phyloP scores from a whole-genome alignment of 108 stramenopile genomes.

The Skeletonema grethae region DNA sequence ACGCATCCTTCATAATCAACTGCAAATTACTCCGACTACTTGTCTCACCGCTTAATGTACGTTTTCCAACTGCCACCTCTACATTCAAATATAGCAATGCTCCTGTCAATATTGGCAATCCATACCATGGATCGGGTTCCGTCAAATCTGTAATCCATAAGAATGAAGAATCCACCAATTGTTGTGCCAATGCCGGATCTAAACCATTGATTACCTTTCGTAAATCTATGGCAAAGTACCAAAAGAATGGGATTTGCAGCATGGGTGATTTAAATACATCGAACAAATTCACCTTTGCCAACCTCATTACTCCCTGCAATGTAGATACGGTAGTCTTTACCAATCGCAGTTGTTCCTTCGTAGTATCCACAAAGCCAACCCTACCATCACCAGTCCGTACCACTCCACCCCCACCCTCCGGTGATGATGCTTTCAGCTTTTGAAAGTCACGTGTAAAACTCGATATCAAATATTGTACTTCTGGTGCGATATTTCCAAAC shows the following conservation, averaged over 20 bases:
- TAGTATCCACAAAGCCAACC: slow-evolving; percentile 5
- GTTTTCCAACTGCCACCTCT: slow-evolving; percentile 77
- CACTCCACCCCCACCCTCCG: neutral
- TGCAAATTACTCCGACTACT: slow-evolving; percentile 67
- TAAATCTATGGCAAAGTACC: slow-evolving; percentile 78
- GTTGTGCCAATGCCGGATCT: slow-evolving; percentile 79
- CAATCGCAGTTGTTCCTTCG: slow-evolving; percentile 38
- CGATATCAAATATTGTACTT: slow-evolving; percentile 76
- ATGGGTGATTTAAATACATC: slow-evolving; percentile 77
- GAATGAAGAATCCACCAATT: slow-evolving; percentile 66
- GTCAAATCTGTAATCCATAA: slow-evolving; percentile 83
- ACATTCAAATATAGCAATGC: slow-evolving; percentile 77
- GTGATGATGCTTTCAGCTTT: slow-evolving; percentile 49
- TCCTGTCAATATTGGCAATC: slow-evolving; percentile 77
- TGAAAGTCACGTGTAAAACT: slow-evolving; percentile 72
- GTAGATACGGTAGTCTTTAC: slow-evolving; percentile 57
- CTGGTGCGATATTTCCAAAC: slow-evolving; percentile 81
- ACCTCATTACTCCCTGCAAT: slow-evolving; percentile 60
- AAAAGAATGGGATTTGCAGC: slow-evolving; percentile 82
- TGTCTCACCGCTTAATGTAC: slow-evolving; percentile 65
- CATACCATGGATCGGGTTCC: slow-evolving; percentile 89
- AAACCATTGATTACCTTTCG: slow-evolving; percentile 81
- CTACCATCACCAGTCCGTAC: neutral
- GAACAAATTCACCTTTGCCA: slow-evolving; percentile 74
- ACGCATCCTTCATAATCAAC: slow-evolving; percentile 69